A percentile compares a stretch with the other conserved stretches of the same genome.
These are phyloP conservation scores for Cutaneotrichosporon daszewskae DNA, from an alignment of 1,284 basidiomycete genomes.

Conservation along the genomic window DNA sequence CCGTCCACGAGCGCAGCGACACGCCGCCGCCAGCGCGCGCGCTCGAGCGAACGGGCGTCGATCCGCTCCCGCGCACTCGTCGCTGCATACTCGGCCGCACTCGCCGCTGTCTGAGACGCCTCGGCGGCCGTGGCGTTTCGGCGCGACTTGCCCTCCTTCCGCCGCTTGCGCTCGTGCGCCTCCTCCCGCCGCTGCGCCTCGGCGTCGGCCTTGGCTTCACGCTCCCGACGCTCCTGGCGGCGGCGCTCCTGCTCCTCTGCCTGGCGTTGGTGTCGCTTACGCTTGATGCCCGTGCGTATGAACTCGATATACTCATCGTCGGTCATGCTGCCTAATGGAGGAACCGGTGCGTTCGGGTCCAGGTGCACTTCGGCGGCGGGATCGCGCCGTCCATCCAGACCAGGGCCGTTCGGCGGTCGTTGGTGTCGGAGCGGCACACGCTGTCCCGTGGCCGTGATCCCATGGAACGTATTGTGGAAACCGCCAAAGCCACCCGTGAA, in stretches of 20 bases:
- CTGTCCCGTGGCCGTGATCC: not conserved
- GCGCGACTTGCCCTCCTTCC: not conserved
- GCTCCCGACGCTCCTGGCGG: not conserved
- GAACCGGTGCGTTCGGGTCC: constrained; percentile 11
- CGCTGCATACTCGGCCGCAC: too few species aligned
- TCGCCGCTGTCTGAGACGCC: too few species aligned
- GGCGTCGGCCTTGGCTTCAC: not conserved
- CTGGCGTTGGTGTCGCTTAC: too few species aligned
- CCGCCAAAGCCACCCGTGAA: not conserved
- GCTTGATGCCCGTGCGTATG: too few species aligned
- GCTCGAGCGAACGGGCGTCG: too few species aligned
- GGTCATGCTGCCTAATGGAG: constrained; percentile 24
- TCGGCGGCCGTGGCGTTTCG: not conserved
- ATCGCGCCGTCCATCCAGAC: constrained; percentile 1
- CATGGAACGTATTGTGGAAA: too few species aligned
- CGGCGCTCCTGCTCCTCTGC: constrained; percentile 5
- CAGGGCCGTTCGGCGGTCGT: not conserved
- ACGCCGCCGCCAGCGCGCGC: constrained; percentile 14
- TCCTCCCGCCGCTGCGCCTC: not conserved
- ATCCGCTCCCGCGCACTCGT: not conserved
- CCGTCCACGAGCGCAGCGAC: constrained; percentile 19
- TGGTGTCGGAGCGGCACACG: constrained; percentile 11
- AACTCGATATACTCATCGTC: constrained; percentile 26
- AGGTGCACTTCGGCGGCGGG: constrained; percentile 15
- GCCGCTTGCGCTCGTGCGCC: constrained; percentile 1